These are phyloP conservation scores for Fraxinus albicans DNA, from an alignment of 305 asterid genomes.

Conservation along the genomic window DNA sequence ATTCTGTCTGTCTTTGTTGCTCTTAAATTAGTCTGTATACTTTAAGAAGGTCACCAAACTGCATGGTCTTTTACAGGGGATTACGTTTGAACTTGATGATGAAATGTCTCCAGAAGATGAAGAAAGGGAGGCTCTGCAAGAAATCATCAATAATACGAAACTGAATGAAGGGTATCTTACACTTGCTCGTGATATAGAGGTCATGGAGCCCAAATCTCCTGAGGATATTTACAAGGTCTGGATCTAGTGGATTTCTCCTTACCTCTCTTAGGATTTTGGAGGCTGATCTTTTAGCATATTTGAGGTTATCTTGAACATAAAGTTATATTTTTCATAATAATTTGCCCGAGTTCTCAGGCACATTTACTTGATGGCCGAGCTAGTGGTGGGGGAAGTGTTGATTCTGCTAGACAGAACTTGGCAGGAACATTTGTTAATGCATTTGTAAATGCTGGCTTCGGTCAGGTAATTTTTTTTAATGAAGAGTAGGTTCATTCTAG, in stretches of 20 bases:
- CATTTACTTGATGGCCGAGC: conserved; percentile 98
- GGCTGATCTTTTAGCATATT: background rate
- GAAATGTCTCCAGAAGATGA: conserved; percentile 56
- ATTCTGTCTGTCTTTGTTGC: background rate
- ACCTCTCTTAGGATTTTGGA: background rate
- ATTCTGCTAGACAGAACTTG: conserved; percentile 97
- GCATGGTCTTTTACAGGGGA: conserved; percentile 53
- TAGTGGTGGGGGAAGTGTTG: conserved; percentile 87
- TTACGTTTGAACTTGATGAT: conserved; percentile 76
- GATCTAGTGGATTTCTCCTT: conserved; percentile 5
- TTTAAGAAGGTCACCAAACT: background rate
- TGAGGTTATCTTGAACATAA: conserved; percentile 2
- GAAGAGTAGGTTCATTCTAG: background rate
- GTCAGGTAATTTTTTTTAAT: conserved; percentile 59
- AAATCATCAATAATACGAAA: conserved; percentile 71
- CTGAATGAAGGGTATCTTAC: conserved; percentile 94
- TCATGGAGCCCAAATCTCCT: conserved; percentile 98
- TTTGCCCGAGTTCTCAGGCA: conserved; percentile 50
- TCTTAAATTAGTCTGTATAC: background rate
- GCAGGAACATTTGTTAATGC: conserved; percentile 99
- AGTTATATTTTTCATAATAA: background rate
- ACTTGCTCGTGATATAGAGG: conserved; percentile 99
- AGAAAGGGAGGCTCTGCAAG: conserved; percentile 82
- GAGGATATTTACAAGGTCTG: conserved; percentile 95
- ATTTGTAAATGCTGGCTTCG: conserved; percentile 97